Evolutionary conservation across 225 moss, liverwort and hornwort genomes (phyloP).

Genomic region (Pleurozium schreberi): DNA sequence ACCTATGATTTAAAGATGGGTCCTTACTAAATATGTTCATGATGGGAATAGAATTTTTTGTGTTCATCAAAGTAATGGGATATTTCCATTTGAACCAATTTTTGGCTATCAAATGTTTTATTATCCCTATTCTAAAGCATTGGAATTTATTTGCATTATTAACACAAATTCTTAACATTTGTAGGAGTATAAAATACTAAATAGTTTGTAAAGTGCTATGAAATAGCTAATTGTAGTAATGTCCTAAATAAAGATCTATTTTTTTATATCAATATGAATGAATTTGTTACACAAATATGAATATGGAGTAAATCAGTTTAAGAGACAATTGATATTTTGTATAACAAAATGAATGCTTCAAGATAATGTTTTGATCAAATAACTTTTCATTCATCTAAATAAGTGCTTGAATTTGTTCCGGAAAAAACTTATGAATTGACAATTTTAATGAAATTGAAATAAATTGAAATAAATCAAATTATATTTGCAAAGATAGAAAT

Average conservation of each 20-base stretch:
- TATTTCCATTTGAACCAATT: neutral
- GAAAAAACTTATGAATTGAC: neutral
- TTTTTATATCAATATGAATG: neutral
- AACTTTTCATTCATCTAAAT: neutral
- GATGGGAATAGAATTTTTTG: neutral
- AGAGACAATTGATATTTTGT: neutral
- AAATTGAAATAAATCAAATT: neutral
- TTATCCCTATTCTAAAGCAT: neutral
- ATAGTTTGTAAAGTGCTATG: neutral
- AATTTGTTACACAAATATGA: neutral
- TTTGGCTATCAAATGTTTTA: neutral
- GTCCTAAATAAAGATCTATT: neutral
- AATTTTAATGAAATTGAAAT: neutral
- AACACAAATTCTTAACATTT: neutral
- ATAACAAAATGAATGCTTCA: neutral
- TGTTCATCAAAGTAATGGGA: neutral
- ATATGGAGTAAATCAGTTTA: neutral
- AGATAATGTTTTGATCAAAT: neutral
- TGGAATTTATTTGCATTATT: neutral
- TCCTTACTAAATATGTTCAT: neutral
- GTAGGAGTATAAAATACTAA: neutral
- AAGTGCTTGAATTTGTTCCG: neutral
- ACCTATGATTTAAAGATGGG: neutral
- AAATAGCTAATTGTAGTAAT: neutral
- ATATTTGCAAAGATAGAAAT: neutral